phyloP scores from a whole-genome alignment of 495 filamentous ascomycete species.

The Penicillium soppii region DNA sequence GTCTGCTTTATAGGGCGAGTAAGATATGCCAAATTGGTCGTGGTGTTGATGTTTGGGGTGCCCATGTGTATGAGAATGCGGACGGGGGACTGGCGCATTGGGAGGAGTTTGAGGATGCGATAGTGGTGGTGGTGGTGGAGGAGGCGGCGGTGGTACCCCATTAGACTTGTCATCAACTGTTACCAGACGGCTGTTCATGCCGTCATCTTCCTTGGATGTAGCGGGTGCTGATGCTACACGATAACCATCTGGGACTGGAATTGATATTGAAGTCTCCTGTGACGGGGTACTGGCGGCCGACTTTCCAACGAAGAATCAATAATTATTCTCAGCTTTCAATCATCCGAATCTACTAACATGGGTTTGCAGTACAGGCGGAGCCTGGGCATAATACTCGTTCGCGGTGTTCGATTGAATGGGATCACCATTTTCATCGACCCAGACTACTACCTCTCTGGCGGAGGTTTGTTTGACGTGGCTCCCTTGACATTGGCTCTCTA shows the following conservation, averaged over 20 bases:
- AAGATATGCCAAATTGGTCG: constrained; percentile 58
- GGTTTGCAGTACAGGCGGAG: constrained; percentile 1
- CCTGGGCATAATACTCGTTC: neutral
- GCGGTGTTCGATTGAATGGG: constrained; percentile 35
- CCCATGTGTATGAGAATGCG: constrained; percentile 5
- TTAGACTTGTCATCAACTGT: neutral
- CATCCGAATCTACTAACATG: constrained; percentile 16
- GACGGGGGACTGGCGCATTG: constrained; percentile 12
- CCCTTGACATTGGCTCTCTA: neutral
- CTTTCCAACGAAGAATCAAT: constrained; percentile 6
- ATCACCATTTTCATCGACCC: constrained; percentile 62
- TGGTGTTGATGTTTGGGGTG: constrained; percentile 9
- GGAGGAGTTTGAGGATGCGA: constrained; percentile 9
- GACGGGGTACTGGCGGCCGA: neutral
- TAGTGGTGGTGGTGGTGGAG: neutral
- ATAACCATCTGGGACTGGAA: neutral
- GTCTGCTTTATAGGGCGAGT: constrained; percentile 69
- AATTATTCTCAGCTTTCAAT: neutral
- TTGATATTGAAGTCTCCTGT: constrained; percentile 1
- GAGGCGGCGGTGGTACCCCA: neutral
- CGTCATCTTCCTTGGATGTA: neutral
- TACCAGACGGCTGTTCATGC: neutral
- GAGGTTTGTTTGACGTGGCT: constrained; percentile 15
- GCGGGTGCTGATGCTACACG: neutral
- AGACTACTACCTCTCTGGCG: constrained; percentile 56